Conservation (phyloP, 768 basidiomycete species). For the Tricholoma saponaceum region DNA sequence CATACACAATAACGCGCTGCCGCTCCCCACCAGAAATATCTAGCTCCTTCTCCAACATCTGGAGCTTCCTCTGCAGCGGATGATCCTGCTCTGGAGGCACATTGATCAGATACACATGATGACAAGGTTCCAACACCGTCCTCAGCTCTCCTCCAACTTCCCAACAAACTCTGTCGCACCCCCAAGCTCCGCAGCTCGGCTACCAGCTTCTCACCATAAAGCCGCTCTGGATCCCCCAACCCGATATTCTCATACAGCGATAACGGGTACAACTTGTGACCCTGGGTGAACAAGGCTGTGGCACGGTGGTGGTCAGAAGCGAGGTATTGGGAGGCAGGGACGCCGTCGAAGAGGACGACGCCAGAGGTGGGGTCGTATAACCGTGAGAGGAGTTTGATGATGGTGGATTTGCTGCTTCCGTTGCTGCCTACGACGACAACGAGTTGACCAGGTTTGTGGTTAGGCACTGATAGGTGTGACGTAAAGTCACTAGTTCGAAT, state of each 20-base stretch:
- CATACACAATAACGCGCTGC: slow-evolving; percentile 26
- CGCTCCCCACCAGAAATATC: slow-evolving; percentile 23
- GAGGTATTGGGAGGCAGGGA: slow-evolving; percentile 32
- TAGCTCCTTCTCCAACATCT: slow-evolving; percentile 14
- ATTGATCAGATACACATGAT: slow-evolving; percentile 4
- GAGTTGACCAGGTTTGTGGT: slow-evolving; percentile 35
- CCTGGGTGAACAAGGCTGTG: slow-evolving; percentile 48
- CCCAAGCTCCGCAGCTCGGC: slow-evolving; percentile 26
- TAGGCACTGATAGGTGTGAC: too few species aligned
- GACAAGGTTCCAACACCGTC: slow-evolving; percentile 16
- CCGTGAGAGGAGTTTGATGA: slow-evolving; percentile 47
- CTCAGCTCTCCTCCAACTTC: slow-evolving; percentile 13
- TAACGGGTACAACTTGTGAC: slow-evolving; percentile 44
- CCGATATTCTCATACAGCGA: slow-evolving; percentile 41
- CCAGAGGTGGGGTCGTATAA: slow-evolving; percentile 45
- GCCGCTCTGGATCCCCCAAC: slow-evolving; percentile 18
- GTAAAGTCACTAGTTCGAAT: slow-evolving; percentile 18
- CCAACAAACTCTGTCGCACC: slow-evolving; percentile 18
- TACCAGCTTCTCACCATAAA: slow-evolving; percentile 17
- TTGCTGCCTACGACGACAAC: slow-evolving; percentile 57
- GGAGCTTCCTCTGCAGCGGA: slow-evolving; percentile 12
- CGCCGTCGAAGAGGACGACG: slow-evolving; percentile 38
- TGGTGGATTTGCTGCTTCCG: slow-evolving; percentile 51
- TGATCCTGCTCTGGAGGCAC: slow-evolving; percentile 13
- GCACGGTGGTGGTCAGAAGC: slow-evolving; percentile 36